Base-by-base conservation (phyloP, 495 filamentous ascomycete genomes). In the Podospora bellae-mahoneyi region DNA sequence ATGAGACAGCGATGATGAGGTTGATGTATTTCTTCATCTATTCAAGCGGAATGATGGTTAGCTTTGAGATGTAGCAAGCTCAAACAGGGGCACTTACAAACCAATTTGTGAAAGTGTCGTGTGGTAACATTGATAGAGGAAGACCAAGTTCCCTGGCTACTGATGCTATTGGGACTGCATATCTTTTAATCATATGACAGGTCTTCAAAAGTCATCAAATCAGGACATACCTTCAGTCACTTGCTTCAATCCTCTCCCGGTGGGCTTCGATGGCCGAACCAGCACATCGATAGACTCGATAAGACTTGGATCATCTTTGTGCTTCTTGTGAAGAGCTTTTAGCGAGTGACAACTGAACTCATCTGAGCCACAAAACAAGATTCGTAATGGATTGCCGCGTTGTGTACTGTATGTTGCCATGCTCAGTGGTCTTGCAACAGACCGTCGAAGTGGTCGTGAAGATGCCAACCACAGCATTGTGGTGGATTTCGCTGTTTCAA, bases 301-400 rank as follows among this genome's bases (percentile, higher is more conserved):
- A 3, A 87, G 79, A 15, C 80, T 75, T 3, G 84, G 81, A 28
- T 87, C 79, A 18, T 76, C 71, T 23, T 80, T 34, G 60, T 88
- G 83, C 73, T 93, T 88, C 2, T 74, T 71, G 73, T 91, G 79
- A 59, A 99, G 80, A 23, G 90, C 91, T 62, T 82, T 81, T 60
- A 99, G 83, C 2, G 93, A 92, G 48, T 86, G 86, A 74, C 90
- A 89, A 79, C 94, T 97, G 78, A 97, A 97, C 5, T 90, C 84
- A 75, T 99, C 95, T 13, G 96, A 96, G 28, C 95, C 95, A 77
- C 93, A 98, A 79, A 97, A 99, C 19, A 99, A 87, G 62, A 99
- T 92, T n/a, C 90, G 85, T 30, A 99, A 84, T 2, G 92, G 92
- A 9, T 84, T 78, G 0, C 80, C 81, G 19, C 58, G 44, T 71